Evolutionary conservation across 2,329 filamentous ascomycete species (phyloP), one percentile per base, ranked within the genome.

Genomic region (Fusarium sp.): DNA sequence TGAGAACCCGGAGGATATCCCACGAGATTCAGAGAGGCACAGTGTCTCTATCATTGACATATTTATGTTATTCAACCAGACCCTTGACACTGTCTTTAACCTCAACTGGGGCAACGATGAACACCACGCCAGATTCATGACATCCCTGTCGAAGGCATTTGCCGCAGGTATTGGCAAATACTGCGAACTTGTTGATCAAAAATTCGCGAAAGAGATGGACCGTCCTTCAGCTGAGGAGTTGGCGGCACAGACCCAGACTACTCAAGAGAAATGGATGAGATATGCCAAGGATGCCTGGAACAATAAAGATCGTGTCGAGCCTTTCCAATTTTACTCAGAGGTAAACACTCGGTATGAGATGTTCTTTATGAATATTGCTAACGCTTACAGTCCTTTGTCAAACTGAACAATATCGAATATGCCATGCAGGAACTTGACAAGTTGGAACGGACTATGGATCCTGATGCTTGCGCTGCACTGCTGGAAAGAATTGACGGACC

Each of bases 81-180:
- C 93, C 24, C 91, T 97, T 41, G 93, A 98, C 73, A 94, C 97
- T 78, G 90, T 99, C 62, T 91, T 94, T 61, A 87, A 94, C 75
- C 87, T 99, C 17, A 91, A 95, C 69, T 99, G 96, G 96, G 93
- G 95, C 73, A 94, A 98, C 80, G 94, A 98, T 78, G 87, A 97
- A 42, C 95, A 98, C 75, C 94, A 98, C 80, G 96, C 96, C 44
- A 94, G 95, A 71, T 99, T 99, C 83, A 98, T 98, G 95, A 99
- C 96, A 22, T 91, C 94, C 5, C 86, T 98, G 22, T 92, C 95
- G 20, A 97, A 95, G 78, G 92, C 93, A 0, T 94, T 98, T 68
- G 92, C 95, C 5, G 88, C 89, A 52, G 95, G 94, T 24, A 89
- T 99, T 54, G 92, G 93, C 18, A 90, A 91, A 75, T 99, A 99